Percentiles rank a stretch among this genome's conserved stretches.
Evolutionary conservation across 2,329 filamentous ascomycete genomes (phyloP).

Genomic region (Nakataea oryzae): DNA sequence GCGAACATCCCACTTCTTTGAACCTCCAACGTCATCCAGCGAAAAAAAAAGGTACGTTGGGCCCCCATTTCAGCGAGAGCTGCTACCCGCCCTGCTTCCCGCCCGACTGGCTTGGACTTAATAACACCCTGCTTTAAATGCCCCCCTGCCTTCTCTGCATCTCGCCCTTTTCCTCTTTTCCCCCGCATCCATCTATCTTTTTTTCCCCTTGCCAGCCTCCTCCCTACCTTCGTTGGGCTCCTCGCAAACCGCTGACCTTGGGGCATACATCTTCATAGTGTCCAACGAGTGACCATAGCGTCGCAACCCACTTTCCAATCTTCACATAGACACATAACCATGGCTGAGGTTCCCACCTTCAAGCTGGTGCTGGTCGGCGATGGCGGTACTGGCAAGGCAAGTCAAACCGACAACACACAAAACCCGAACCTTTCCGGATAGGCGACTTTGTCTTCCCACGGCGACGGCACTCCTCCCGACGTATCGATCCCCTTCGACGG

Average conservation of each 20-base stretch:
- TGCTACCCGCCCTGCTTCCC: too few species aligned
- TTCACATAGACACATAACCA: conserved; percentile 34
- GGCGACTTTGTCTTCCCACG: neutral
- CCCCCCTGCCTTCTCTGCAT: neutral
- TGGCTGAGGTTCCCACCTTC: conserved; percentile 80
- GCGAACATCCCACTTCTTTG: neutral
- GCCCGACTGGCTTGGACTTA: neutral
- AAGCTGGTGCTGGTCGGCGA: conserved; percentile 99
- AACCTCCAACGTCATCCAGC: neutral
- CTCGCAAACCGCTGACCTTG: neutral
- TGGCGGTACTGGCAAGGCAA: conserved; percentile 98
- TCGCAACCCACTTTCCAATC: conserved; percentile 16
- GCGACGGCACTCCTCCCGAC: neutral
- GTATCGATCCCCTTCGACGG: conserved; percentile 4
- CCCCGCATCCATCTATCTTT: neutral
- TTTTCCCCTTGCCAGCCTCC: neutral
- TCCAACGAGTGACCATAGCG: neutral
- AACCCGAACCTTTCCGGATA: neutral
- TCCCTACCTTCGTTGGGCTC: conserved; percentile 13
- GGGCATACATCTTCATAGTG: neutral
- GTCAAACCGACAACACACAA: conserved; percentile 15
- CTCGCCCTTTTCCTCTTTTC: neutral
- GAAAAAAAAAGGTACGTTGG: neutral
- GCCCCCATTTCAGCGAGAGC: neutral
- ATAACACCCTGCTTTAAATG: neutral